A percentile compares a stretch with the other conserved stretches of the same genome.
phyloP scores from a whole-genome alignment of 495 filamentous ascomycete species.

The Peziza echinospora region DNA sequence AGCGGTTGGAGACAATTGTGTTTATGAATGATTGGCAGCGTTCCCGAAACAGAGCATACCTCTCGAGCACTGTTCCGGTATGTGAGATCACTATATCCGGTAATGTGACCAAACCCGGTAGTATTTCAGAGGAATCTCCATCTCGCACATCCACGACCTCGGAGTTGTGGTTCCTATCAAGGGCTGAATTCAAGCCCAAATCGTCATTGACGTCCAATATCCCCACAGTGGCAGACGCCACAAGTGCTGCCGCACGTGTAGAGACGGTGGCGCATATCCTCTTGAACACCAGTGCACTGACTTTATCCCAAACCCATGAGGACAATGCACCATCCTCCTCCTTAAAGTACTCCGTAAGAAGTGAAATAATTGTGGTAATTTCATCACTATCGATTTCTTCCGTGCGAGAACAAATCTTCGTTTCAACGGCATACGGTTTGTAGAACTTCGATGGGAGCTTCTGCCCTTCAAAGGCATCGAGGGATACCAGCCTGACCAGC shows the following conservation, averaged over 20 bases:
- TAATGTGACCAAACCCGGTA: neutral
- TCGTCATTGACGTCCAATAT: conserved; percentile 11
- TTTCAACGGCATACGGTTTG: conserved; percentile 7
- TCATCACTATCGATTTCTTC: conserved; percentile 5
- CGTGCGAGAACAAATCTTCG: conserved; percentile 9
- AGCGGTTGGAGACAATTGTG: conserved; percentile 22
- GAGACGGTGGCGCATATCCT: conserved; percentile 11
- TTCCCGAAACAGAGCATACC: conserved; percentile 34
- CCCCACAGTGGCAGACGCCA: conserved; percentile 15
- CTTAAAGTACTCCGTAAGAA: conserved; percentile 8
- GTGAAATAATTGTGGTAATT: neutral
- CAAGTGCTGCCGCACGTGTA: conserved; percentile 14
- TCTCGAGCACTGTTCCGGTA: conserved; percentile 39
- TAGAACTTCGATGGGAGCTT: conserved; percentile 3
- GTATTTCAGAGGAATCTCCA: neutral
- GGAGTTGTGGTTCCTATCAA: too few relatives aligned
- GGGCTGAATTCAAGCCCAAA: neutral
- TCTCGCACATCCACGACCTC: too few relatives aligned
- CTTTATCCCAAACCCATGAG: neutral
- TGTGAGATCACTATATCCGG: conserved; percentile 24
- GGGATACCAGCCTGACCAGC: conserved; percentile 47
- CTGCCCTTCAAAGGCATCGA: conserved; percentile 33
- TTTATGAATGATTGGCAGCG: conserved; percentile 30
- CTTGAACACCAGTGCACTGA: conserved; percentile 3
- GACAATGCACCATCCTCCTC: conserved; percentile 1